Conservation (phyloP, 2,329 filamentous ascomycete genomes). For the Fusarium oxysporum region DNA sequence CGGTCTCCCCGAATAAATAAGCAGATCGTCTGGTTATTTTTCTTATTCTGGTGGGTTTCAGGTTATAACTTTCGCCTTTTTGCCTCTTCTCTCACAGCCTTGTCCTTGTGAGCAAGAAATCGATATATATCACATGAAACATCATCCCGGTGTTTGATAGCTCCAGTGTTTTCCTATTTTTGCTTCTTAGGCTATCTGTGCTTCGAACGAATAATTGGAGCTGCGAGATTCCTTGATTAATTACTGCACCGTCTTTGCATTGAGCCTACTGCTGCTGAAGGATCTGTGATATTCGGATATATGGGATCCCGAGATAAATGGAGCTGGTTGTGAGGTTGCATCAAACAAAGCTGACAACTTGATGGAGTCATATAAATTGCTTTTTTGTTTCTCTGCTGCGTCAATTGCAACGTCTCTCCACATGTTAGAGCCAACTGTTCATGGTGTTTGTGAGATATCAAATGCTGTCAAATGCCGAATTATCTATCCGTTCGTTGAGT, state of each 20-base stretch:
- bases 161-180: background rate
- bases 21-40: constrained; percentile 7
- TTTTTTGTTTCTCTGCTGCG: background rate
- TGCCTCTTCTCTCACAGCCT: constrained; percentile 4
- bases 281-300: background rate
- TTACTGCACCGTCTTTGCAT: background rate
- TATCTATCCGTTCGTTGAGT: background rate
- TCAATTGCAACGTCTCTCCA: constrained; percentile 13
- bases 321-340: background rate
- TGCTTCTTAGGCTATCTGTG: background rate
- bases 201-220: background rate
- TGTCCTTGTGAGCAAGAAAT: background rate
- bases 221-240: background rate
- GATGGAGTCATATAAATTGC: background rate
- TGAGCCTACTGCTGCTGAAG: constrained; percentile 3
- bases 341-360: background rate
- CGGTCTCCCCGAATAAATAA: constrained; percentile 5
- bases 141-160: background rate
- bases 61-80: constrained; percentile 15
- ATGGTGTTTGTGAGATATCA: background rate
- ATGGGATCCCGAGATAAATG: background rate
- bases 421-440: background rate
- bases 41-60: constrained; percentile 29
- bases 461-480: background rate
- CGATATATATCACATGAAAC: constrained; percentile 30